Base-by-base conservation (phyloP, 306 rosid genomes). In the Pueraria montana region DNA sequence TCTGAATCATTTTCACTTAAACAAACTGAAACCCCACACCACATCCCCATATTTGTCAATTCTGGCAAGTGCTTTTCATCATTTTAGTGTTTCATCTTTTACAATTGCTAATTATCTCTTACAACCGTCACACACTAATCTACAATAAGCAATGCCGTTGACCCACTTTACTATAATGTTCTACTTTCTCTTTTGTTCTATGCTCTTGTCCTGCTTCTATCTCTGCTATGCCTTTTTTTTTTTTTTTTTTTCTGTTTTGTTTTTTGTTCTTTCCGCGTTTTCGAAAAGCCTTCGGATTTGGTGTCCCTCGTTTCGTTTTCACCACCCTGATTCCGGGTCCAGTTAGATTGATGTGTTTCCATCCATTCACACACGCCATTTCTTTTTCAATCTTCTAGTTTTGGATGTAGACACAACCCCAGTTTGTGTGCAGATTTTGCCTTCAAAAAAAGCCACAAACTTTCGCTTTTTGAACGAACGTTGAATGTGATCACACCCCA, bases 91-190 rank as follows among this genome's bases (percentile, higher is more conserved):
- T 74, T 50, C 53, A 17, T 74, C 12, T 79, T 1, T 40, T 21
- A 55, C 36, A n/a, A n/a, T 32, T 14, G 18, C 12, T 18, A 45
- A 13, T 49, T 27, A 50, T 24, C 27, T 23, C 40, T 9, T 67
- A 12, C 38, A 63, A 12, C 66, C 13, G 17, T 58, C 79, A 12
- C 52, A 61, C 26, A 61, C 72, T 40, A 13, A 11, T 59, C 38
- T 59, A 82, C 45, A 30, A 68, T 77, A 56, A 32, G 76, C 88
- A 87, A 86, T 89, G 91, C 71, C 61, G 59, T 52, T 81, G 84
- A 83, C 78, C 80, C 82, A 63, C 52, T 26, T 17, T 68, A 59
- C 65, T 14, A 20, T 24, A 49, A 42, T 49, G 6, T 27, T 45
- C 43, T 20, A 6, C 24, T 71, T 55, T 40, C 36, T 73, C 75